These are phyloP conservation scores for Saccharomyces hybrid DNA, from an alignment of 1,139 yeast genomes.

Conservation along the genomic window DNA sequence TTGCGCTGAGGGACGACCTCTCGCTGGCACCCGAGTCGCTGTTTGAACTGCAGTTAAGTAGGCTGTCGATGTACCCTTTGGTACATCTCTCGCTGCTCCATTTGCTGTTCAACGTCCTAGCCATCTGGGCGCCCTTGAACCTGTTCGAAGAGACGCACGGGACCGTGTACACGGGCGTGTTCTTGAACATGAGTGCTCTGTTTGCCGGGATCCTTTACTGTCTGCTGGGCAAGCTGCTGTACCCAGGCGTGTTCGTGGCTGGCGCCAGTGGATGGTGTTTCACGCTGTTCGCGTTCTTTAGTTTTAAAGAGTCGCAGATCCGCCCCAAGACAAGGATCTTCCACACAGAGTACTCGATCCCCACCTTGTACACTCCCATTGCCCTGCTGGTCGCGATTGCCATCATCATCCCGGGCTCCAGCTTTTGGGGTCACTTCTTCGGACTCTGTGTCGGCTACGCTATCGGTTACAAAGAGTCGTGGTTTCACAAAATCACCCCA, in stretches of 20 bases:
- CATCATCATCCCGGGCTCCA: conserved; percentile 48
- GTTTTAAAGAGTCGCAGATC: conserved; percentile 49
- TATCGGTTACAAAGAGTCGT: conserved; percentile 38
- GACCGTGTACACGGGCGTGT: conserved; percentile 79
- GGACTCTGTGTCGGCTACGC: conserved; percentile 49
- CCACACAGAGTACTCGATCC: conserved; percentile 38
- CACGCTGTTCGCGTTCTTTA: conserved; percentile 57
- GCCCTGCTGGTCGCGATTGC: conserved; percentile 44
- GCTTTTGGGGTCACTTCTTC: conserved; percentile 65
- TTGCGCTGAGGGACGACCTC: conserved; percentile 34
- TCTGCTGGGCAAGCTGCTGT: conserved; percentile 46
- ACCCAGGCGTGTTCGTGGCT: conserved; percentile 47
- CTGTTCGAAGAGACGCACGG: conserved; percentile 72
- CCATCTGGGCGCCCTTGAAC: conserved; percentile 55
- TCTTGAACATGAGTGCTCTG: conserved; percentile 65
- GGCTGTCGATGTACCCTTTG: conserved; percentile 68
- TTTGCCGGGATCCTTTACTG: conserved; percentile 64
- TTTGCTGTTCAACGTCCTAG: conserved; percentile 53
- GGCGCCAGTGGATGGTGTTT: conserved; percentile 76
- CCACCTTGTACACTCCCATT: conserved; percentile 58
- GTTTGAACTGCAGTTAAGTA: conserved; percentile 48
- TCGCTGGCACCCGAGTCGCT: conserved; percentile 52
- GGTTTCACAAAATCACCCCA: conserved; percentile 49
- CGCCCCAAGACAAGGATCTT: conserved; percentile 40
- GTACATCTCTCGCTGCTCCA: conserved; percentile 59